These are phyloP conservation scores for Microsporum canis DNA, from an alignment of 2,329 filamentous ascomycete species.

Conservation along the genomic window DNA sequence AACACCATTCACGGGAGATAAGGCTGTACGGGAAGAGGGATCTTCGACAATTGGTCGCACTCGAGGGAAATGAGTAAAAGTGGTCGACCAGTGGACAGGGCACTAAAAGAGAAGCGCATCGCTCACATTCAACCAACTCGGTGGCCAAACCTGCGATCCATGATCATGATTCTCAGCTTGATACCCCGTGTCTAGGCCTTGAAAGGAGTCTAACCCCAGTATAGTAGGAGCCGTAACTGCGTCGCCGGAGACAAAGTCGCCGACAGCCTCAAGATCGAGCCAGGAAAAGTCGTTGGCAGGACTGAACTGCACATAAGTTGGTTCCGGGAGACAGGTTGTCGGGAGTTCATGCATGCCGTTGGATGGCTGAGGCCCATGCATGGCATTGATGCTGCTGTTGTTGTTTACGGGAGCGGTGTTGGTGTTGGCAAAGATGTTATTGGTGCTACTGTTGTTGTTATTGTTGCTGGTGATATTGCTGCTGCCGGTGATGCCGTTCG, in stretches of 20 bases:
- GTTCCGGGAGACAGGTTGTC: constrained; percentile 27
- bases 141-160: neutral
- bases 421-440: constrained; percentile 2
- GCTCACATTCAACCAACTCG: neutral
- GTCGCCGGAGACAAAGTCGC: constrained; percentile 44
- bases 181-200: constrained; percentile 3
- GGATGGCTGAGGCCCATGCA: no score
- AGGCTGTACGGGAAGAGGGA: neutral
- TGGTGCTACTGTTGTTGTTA: constrained; percentile 5
- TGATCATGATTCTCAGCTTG: neutral
- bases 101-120: neutral
- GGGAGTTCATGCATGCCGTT: constrained; percentile 13
- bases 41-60: neutral
- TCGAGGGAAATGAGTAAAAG: neutral
- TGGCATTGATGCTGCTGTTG: constrained; percentile 10
- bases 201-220: constrained; percentile 27
- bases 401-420: neutral
- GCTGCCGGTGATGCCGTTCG: neutral
- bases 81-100: neutral
- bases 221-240: constrained; percentile 16
- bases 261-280: constrained; percentile 50
- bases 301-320: constrained; percentile 31
- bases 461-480: constrained; percentile 3
- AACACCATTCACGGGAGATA: neutral
- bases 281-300: constrained; percentile 49